A percentile compares a stretch with the other conserved stretches of the same genome.
phyloP scores from a whole-genome alignment of 2,329 filamentous ascomycete genomes.

The Mycosphaerella sp. region DNA sequence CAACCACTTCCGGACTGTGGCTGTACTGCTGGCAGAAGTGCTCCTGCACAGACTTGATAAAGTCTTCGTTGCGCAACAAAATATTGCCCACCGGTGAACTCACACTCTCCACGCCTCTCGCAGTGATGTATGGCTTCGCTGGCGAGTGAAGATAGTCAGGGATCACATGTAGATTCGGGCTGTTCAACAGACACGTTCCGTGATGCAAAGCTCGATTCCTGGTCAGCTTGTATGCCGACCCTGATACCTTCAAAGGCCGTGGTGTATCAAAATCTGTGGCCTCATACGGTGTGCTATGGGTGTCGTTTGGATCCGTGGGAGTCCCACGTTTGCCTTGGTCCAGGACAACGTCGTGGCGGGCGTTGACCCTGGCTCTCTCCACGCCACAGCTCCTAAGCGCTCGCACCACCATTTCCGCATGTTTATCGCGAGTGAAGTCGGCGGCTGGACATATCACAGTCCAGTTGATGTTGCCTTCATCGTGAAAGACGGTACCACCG shows the following conservation, averaged over 20 bases:
- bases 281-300: slow-evolving; percentile 42
- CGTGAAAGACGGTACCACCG: slow-evolving; percentile 91
- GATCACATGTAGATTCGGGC: slow-evolving; percentile 65
- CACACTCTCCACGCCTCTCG: slow-evolving; percentile 85
- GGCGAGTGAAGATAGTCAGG: slow-evolving; percentile 69
- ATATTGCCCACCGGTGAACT: slow-evolving; percentile 79
- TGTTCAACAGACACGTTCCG: slow-evolving; percentile 77
- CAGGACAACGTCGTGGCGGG: slow-evolving; percentile 87
- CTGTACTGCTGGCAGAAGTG: slow-evolving; percentile 63
- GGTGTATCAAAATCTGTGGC: slow-evolving; percentile 28
- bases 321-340: slow-evolving; percentile 40
- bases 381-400: slow-evolving; percentile 60
- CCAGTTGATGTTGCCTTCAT: slow-evolving; percentile 89
- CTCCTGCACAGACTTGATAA: slow-evolving; percentile 43
- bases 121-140: slow-evolving; percentile 66
- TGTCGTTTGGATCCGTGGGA: slow-evolving; percentile 34
- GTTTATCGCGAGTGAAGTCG: slow-evolving; percentile 73
- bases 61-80: slow-evolving; percentile 46
- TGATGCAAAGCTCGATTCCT: slow-evolving; percentile 78
- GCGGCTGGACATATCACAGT: slow-evolving; percentile 76
- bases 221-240: slow-evolving; percentile 91
- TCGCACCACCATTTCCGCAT: slow-evolving; percentile 89
- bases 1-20: slow-evolving; percentile 34
- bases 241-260: slow-evolving; percentile 67
- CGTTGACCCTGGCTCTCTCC: slow-evolving; percentile 66